Evolutionary conservation across 768 basidiomycete species (phyloP).

Genomic region (Udeniomyces megalosporus): DNA sequence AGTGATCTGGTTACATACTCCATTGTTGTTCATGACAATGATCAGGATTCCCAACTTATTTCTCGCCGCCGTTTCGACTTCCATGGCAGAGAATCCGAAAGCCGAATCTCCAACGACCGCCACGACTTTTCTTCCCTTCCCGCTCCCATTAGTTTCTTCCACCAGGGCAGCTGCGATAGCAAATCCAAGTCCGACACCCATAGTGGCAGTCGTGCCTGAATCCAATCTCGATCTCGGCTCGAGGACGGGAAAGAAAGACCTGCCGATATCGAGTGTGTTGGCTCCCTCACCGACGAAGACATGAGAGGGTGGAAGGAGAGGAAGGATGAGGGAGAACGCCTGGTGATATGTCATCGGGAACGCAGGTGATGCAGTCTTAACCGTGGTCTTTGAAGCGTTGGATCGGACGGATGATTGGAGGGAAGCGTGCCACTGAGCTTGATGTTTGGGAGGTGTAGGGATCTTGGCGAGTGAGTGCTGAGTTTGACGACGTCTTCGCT

Average conservation of each 20-base stretch:
- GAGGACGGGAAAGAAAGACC: slow-evolving; percentile 18
- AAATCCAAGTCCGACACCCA: slow-evolving; percentile 20
- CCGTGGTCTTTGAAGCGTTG: slow-evolving; percentile 14
- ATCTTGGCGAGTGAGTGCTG: too few relatives aligned
- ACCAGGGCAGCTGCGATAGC: slow-evolving; percentile 17
- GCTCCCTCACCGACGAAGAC: slow-evolving; percentile 20
- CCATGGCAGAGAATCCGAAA: slow-evolving; percentile 20
- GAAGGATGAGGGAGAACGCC: slow-evolving; percentile 17
- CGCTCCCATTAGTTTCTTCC: not conserved
- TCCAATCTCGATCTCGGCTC: slow-evolving; percentile 17
- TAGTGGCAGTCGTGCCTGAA: slow-evolving; percentile 19
- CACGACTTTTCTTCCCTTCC: slow-evolving; percentile 14
- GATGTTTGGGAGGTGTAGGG: not conserved
- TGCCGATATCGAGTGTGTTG: slow-evolving; percentile 19
- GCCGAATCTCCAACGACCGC: slow-evolving; percentile 20
- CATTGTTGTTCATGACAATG: slow-evolving; percentile 20
- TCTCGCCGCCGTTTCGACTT: slow-evolving; percentile 20
- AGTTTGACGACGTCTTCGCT: not conserved
- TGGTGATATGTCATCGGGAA: slow-evolving; percentile 18
- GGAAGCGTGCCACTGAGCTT: slow-evolving; percentile 10
- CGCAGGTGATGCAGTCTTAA: slow-evolving; percentile 8
- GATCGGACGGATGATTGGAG: slow-evolving; percentile 10
- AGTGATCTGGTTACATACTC: slow-evolving; percentile 14
- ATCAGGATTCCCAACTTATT: slow-evolving; percentile 19
- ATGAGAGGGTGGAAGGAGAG: slow-evolving; percentile 14